Percentiles rank a stretch among this genome's conserved stretches.
These are phyloP conservation scores for Isabelozyma heimii DNA, from an alignment of 805 yeast genomes.

Conservation along the genomic window DNA sequence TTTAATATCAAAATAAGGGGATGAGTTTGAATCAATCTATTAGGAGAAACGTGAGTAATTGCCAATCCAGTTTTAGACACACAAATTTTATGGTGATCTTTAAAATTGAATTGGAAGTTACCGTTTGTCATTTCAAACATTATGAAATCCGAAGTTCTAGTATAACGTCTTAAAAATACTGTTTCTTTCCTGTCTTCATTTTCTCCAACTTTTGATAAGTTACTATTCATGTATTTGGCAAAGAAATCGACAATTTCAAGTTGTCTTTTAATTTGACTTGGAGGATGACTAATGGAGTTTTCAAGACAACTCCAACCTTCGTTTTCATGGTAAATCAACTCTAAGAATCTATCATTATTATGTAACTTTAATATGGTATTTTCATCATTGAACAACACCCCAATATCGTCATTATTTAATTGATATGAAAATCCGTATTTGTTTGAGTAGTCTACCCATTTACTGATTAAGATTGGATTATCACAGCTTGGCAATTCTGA, in stretches of 20 bases:
- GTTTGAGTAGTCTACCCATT: slow-evolving; percentile 98
- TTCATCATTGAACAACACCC: slow-evolving; percentile 84
- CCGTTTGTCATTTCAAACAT: slow-evolving; percentile 95
- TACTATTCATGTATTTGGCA: slow-evolving; percentile 87
- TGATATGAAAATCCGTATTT: slow-evolving; percentile 95
- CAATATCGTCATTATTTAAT: slow-evolving; percentile 83
- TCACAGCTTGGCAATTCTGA: slow-evolving; percentile 42
- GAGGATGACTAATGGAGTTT: slow-evolving; percentile 42
- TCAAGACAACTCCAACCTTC: slow-evolving; percentile 49
- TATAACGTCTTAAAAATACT: slow-evolving; percentile 77
- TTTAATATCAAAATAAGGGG: slow-evolving; percentile 46
- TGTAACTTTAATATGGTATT: slow-evolving; percentile 74
- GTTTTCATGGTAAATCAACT: slow-evolving; percentile 44
- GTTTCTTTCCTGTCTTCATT: slow-evolving; percentile 61
- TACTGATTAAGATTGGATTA: slow-evolving; percentile 74
- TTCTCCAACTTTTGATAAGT: slow-evolving; percentile 76
- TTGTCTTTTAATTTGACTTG: slow-evolving; percentile 57
- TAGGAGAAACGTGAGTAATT: slow-evolving; percentile 79
- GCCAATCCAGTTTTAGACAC: slow-evolving; percentile 72
- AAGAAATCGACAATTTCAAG: slow-evolving; percentile 85
- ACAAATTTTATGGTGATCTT: slow-evolving; percentile 89
- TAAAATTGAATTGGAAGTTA: slow-evolving; percentile 89
- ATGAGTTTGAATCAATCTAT: slow-evolving; percentile 66
- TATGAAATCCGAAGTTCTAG: slow-evolving; percentile 74
- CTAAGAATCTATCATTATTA: slow-evolving; percentile 64